Conservation (phyloP, 2,329 filamentous ascomycete species). For the Sordariomycetes sp. region DNA sequence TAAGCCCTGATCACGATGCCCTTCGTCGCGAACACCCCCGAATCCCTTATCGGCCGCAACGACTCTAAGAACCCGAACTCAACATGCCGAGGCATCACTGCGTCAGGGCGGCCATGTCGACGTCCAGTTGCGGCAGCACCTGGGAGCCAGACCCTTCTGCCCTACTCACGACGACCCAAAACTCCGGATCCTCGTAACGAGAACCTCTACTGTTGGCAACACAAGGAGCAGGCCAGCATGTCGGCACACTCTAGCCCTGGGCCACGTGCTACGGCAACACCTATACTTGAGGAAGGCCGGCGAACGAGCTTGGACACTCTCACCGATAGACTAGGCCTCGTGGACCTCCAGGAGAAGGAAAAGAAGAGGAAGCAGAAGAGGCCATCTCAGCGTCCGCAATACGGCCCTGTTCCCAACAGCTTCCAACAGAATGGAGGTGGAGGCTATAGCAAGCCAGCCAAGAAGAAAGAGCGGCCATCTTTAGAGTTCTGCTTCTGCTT, state of each 20-base stretch:
- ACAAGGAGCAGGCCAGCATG: constrained; percentile 71
- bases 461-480: constrained; percentile 18
- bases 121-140: constrained; percentile 50
- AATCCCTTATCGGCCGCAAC: constrained; percentile 66
- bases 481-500: constrained; percentile 44
- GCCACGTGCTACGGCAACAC: constrained; percentile 30
- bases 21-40: constrained; percentile 55
- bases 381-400: constrained; percentile 2
- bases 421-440: not conserved
- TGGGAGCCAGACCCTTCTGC: constrained; percentile 12
- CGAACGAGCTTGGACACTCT: constrained; percentile 71
- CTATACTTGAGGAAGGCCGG: constrained; percentile 53
- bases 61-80: constrained; percentile 78
- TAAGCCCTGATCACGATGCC: constrained; percentile 17
- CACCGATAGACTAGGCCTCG: constrained; percentile 65
- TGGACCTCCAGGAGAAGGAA: constrained; percentile 49
- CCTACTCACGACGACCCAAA: constrained; percentile 9
- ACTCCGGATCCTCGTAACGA: constrained; percentile 43
- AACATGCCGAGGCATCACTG: constrained; percentile 83
- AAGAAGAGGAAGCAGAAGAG: constrained; percentile 14
- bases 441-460: constrained; percentile 2
- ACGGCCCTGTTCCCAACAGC: not conserved
- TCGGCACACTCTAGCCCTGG: constrained; percentile 37
- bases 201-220: constrained; percentile 85
- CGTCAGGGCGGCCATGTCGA: constrained; percentile 74